phyloP scores from a whole-genome alignment of 495 filamentous ascomycete species.

The Chaetomium tenue region DNA sequence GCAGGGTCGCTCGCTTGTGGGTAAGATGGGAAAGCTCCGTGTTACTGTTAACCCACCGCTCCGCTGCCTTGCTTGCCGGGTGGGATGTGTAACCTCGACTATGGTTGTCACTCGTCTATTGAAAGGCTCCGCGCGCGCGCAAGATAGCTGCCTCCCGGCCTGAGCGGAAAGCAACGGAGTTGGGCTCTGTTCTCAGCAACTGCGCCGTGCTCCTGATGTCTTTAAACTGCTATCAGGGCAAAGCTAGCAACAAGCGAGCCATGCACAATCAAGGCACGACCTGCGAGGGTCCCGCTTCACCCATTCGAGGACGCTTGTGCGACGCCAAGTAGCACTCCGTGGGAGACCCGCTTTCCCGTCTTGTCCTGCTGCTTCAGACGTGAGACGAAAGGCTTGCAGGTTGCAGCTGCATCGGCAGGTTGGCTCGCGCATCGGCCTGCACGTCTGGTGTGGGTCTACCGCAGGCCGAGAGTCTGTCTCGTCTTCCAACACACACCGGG shows the following conservation, averaged over 20 bases:
- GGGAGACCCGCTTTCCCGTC: conserved; percentile 13
- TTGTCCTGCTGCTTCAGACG: conserved; percentile 18
- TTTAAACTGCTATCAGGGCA: not conserved
- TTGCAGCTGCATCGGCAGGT: conserved; percentile 4
- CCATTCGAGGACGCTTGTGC: not conserved
- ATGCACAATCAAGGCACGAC: conserved; percentile 3
- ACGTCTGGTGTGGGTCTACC: conserved; percentile 3
- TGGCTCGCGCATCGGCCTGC: not conserved
- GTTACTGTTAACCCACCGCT: not conserved
- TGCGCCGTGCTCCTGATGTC: not conserved
- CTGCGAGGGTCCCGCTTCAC: conserved; percentile 8
- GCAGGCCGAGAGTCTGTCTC: not conserved
- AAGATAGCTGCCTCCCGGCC: not conserved
- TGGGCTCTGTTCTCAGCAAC: not conserved
- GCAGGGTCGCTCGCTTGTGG: not conserved
- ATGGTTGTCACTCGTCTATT: not conserved
- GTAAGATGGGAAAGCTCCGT: not conserved
- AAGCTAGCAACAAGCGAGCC: conserved; percentile 14
- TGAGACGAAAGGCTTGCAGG: conserved; percentile 20
- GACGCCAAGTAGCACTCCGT: not conserved
- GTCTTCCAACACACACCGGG: not conserved
- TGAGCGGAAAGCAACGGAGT: not conserved
- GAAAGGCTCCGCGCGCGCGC: not conserved
- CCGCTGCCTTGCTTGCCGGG: not conserved
- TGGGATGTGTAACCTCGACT: not conserved